phyloP scores from a whole-genome alignment of 345 rosid species.

The Arabis hirsuta region DNA sequence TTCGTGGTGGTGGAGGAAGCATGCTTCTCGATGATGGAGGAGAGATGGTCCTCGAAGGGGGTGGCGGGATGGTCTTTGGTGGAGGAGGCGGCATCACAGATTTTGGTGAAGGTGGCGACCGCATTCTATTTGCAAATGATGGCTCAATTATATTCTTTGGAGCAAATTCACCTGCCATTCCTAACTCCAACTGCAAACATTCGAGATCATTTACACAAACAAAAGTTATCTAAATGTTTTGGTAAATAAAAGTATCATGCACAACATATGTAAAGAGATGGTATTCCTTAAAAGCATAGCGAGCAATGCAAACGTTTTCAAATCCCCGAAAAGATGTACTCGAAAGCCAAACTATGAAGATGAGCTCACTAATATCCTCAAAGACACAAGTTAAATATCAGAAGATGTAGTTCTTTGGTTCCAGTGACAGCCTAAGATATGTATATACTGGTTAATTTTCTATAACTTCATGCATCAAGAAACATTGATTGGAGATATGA shows the following conservation, averaged over 20 bases:
- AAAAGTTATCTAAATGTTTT: not conserved
- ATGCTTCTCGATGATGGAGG: conserved; percentile 37
- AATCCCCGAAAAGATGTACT: conserved; percentile 4
- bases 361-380: conserved; percentile 20
- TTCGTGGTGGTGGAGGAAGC: conserved; percentile 57
- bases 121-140: conserved; percentile 45
- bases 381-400: conserved; percentile 8
- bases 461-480: conserved; percentile 16
- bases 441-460: not conserved
- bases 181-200: conserved; percentile 47
- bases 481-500: conserved; percentile 6
- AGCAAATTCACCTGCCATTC: conserved; percentile 47
- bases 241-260: conserved; percentile 9
- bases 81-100: conserved; percentile 49
- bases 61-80: conserved; percentile 57
- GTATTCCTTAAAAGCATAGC: not conserved
- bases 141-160: conserved; percentile 51
- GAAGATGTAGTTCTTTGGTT: conserved; percentile 12
- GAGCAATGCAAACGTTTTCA: not conserved
- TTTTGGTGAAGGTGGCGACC: conserved; percentile 43
- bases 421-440: not conserved
- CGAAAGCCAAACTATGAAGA: not conserved
- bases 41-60: conserved; percentile 57
- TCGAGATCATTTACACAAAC: not conserved
- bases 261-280: not conserved